phyloP scores from a whole-genome alignment of 345 rosid genomes.

The Eucalyptus sp. region DNA sequence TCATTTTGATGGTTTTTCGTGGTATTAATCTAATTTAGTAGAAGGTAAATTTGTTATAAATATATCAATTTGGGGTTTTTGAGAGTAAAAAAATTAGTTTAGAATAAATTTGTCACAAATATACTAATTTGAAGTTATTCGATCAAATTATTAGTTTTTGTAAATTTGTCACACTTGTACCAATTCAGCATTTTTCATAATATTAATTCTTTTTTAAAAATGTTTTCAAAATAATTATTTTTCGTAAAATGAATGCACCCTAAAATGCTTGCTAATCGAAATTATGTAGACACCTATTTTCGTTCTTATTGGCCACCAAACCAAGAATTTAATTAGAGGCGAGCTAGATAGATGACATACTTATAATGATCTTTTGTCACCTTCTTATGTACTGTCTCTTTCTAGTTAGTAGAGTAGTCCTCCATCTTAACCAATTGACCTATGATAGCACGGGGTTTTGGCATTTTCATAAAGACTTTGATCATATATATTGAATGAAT shows the following conservation, averaged over 20 bases:
- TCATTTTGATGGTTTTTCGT: accelerated
- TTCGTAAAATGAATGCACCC: accelerated
- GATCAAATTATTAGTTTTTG: too few relatives aligned
- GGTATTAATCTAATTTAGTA: too few relatives aligned
- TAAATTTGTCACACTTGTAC: too few relatives aligned
- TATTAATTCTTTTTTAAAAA: background rate
- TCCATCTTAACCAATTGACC: background rate
- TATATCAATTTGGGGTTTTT: too few relatives aligned
- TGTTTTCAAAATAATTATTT: background rate
- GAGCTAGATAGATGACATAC: background rate
- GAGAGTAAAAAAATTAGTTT: too few relatives aligned
- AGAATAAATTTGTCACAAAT: accelerated
- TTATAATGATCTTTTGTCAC: background rate
- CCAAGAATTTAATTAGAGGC: background rate
- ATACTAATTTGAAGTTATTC: too few relatives aligned
- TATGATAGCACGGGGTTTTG: background rate
- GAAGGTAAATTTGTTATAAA: too few relatives aligned
- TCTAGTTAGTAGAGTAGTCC: background rate
- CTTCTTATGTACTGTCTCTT: background rate
- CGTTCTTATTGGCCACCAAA: background rate
- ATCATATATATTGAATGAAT: background rate
- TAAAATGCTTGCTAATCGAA: background rate
- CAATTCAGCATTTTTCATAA: accelerated
- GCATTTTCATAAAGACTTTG: background rate
- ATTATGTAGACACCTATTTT: background rate